phyloP scores from a whole-genome alignment of 1,139 yeast genomes.

The Candida glucosophila region DNA sequence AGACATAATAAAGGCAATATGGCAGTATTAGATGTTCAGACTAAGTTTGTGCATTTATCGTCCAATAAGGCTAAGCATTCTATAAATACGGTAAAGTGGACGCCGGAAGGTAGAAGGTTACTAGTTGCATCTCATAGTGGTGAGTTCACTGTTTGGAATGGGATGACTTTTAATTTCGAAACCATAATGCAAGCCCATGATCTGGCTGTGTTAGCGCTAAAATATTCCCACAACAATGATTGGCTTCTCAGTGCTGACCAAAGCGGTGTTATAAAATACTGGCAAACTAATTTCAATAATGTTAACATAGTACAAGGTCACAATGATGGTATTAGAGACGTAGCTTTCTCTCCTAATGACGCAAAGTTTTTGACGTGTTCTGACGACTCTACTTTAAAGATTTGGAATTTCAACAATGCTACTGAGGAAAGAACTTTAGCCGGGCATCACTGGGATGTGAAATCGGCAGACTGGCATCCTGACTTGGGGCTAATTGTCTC shows the following conservation, averaged over 20 bases:
- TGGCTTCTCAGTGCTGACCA: conserved; percentile 94
- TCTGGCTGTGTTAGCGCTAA: conserved; percentile 69
- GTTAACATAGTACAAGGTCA: conserved; percentile 83
- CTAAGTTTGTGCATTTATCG: conserved; percentile 84
- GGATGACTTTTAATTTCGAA: conserved; percentile 90
- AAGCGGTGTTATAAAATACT: conserved; percentile 82
- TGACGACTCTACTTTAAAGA: conserved; percentile 81
- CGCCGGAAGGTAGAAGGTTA: conserved; percentile 90
- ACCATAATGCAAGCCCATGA: conserved; percentile 99
- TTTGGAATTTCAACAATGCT: conserved; percentile 93
- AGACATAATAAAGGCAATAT: conserved; percentile 26
- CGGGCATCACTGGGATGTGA: conserved; percentile 99
- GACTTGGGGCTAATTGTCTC: conserved; percentile 72
- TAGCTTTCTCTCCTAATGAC: conserved; percentile 86
- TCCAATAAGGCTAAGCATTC: conserved; percentile 90
- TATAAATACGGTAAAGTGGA: conserved; percentile 86
- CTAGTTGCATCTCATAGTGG: conserved; percentile 90
- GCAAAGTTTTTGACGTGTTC: conserved; percentile 85
- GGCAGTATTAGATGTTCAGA: conserved; percentile 52
- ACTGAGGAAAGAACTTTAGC: conserved; percentile 69
- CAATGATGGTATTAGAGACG: conserved; percentile 71
- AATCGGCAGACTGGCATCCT: conserved; percentile 96
- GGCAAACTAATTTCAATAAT: conserved; percentile 98
- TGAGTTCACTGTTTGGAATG: conserved; percentile 96
- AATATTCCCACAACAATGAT: conserved; percentile 85